Conservation (phyloP, 2,329 filamentous ascomycete species). For the Parafenestella ontariensis region DNA sequence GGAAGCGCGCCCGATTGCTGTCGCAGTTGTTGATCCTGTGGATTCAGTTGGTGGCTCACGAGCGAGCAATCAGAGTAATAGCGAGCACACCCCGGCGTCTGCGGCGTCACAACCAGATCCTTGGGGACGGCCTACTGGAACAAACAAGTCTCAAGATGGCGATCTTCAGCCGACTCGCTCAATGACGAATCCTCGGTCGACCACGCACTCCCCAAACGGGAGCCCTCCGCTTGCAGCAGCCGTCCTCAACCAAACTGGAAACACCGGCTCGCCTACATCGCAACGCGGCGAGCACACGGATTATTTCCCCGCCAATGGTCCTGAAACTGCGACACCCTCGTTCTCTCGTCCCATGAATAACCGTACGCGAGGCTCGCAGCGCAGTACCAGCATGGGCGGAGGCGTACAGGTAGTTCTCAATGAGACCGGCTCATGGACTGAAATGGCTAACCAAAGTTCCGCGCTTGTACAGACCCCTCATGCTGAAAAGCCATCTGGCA, state of each 20-base stretch:
- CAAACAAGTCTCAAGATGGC: slow-evolving; percentile 47
- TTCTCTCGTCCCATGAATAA: slow-evolving; percentile 51
- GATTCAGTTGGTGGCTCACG: slow-evolving; percentile 40
- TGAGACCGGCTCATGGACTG: slow-evolving; percentile 88
- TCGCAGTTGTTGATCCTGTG: slow-evolving; percentile 36
- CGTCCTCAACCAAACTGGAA: slow-evolving; percentile 28
- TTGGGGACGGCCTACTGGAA: slow-evolving; percentile 39
- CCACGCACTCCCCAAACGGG: slow-evolving; percentile 56
- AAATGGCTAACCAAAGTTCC: slow-evolving; percentile 83
- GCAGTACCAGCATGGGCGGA: slow-evolving; percentile 78
- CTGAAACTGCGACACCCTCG: slow-evolving; percentile 38
- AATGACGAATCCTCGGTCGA: slow-evolving; percentile 49
- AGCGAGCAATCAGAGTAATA: slow-evolving; percentile 45
- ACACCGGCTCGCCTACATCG: slow-evolving; percentile 40
- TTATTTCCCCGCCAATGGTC: slow-evolving; percentile 43
- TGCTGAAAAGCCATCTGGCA: slow-evolving; percentile 69
- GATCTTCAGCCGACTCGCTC: slow-evolving; percentile 47
- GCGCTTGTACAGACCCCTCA: slow-evolving; percentile 63
- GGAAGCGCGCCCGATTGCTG: slow-evolving; percentile 67
- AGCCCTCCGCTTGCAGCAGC: slow-evolving; percentile 53
- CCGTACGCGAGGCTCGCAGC: slow-evolving; percentile 66
- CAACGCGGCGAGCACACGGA: slow-evolving; percentile 46
- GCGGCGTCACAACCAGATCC: slow-evolving; percentile 42
- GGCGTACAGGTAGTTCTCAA: slow-evolving; percentile 92
- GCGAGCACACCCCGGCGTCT: slow-evolving; percentile 41